These are phyloP conservation scores for Kwoniella mangroviensis DNA, from an alignment of 768 basidiomycete genomes.

Conservation along the genomic window DNA sequence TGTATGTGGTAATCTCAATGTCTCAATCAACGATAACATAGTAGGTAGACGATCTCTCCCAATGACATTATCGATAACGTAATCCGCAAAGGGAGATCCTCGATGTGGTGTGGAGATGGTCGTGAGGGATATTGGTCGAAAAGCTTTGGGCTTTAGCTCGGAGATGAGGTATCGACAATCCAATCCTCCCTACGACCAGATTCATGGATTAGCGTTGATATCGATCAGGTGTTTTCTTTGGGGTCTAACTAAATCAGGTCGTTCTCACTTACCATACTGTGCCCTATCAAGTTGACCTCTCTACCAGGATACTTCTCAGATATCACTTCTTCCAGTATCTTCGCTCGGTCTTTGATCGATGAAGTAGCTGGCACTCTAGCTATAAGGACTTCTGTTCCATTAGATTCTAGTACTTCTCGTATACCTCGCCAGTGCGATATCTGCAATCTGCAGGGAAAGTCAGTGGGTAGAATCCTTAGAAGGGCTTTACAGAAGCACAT, in stretches of 20 bases:
- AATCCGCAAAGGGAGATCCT: slow-evolving; percentile 90
- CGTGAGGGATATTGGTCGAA: slow-evolving; percentile 82
- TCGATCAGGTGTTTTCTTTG: no score
- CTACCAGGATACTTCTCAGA: slow-evolving; percentile 78
- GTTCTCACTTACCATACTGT: slow-evolving; percentile 68
- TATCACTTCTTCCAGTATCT: slow-evolving; percentile 82
- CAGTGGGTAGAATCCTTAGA: background rate
- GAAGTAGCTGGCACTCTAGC: slow-evolving; percentile 93
- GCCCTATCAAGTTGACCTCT: slow-evolving; percentile 87
- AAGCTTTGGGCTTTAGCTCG: slow-evolving; percentile 74
- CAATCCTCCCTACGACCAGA: slow-evolving; percentile 74
- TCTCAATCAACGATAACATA: slow-evolving; percentile 65
- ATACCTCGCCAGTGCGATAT: slow-evolving; percentile 98
- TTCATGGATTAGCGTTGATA: background rate
- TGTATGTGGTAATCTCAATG: slow-evolving; percentile 81
- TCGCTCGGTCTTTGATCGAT: slow-evolving; percentile 83
- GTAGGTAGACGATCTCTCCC: slow-evolving; percentile 59
- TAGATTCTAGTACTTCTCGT: slow-evolving; percentile 84
- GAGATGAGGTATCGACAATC: slow-evolving; percentile 90
- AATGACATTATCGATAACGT: slow-evolving; percentile 60
- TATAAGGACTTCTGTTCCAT: slow-evolving; percentile 86
- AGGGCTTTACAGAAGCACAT: slow-evolving; percentile 2
- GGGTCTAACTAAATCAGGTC: background rate
- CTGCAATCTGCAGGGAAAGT: slow-evolving; percentile 67
- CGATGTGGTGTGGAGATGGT: slow-evolving; percentile 95